phyloP scores from a whole-genome alignment of 176 grass and related monocot species.

The Triticum turgidum region DNA sequence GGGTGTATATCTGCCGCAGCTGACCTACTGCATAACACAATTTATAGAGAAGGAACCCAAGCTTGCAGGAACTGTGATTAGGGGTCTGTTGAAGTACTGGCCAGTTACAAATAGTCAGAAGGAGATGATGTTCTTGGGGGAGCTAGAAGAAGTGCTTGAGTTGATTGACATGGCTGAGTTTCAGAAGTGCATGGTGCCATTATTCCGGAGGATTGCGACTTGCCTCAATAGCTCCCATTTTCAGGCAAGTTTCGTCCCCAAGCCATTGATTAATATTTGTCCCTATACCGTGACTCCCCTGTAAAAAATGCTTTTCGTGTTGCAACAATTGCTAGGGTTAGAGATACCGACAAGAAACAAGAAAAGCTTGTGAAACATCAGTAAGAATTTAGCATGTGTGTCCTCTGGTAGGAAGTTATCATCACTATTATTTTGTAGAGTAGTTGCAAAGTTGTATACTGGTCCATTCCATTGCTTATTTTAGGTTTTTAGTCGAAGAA shows the following conservation, averaged over 20 bases:
- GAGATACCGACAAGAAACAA: conserved; percentile 17
- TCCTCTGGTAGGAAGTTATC: background rate
- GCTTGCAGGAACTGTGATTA: conserved; percentile 71
- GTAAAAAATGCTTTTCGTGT: background rate
- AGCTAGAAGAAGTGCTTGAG: conserved; percentile 90
- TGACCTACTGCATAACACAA: conserved; percentile 86
- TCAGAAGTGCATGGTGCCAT: conserved; percentile 83
- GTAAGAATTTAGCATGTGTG: background rate
- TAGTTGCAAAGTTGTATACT: conserved; percentile 30
- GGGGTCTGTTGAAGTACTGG: conserved; percentile 87
- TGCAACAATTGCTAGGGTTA: background rate
- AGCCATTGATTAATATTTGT: background rate
- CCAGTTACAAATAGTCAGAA: conserved; percentile 90
- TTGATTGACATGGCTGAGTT: conserved; percentile 77
- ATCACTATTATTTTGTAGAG: conserved; percentile 19
- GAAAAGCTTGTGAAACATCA: background rate
- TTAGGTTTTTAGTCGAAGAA: conserved; percentile 20
- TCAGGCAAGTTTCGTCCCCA: conserved; percentile 52
- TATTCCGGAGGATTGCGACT: conserved; percentile 64
- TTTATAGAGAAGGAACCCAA: conserved; percentile 95
- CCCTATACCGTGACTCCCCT: background rate
- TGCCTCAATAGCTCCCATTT: conserved; percentile 96
- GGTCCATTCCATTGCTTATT: conserved; percentile 14
- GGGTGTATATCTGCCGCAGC: conserved; percentile 74
- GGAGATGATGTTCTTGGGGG: conserved; percentile 98